Conservation (phyloP, 768 basidiomycete species). For the Tricholoma bakamatsutake region DNA sequence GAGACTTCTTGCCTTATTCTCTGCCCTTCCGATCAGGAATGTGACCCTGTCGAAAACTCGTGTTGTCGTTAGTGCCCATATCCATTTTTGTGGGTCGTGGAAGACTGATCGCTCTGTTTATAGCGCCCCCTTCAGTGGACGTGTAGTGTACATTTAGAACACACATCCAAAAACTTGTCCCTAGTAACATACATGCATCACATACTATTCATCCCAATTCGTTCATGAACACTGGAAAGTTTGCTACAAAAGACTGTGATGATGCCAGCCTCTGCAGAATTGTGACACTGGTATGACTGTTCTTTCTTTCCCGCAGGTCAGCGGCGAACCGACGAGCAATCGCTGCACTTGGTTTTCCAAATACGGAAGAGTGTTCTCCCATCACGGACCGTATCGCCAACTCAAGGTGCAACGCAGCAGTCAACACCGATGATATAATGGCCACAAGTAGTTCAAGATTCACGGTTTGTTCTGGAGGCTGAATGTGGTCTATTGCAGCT, state of each 20-base stretch:
- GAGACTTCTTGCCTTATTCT: slow-evolving; percentile 64
- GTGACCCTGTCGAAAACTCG: slow-evolving; percentile 62
- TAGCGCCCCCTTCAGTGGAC: slow-evolving; percentile 42
- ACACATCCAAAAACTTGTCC: not conserved
- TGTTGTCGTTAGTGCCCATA: slow-evolving; percentile 65
- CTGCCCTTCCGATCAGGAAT: slow-evolving; percentile 65
- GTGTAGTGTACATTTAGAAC: slow-evolving; percentile 21
- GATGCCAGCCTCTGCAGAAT: slow-evolving; percentile 58
- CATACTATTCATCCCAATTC: slow-evolving; percentile 24
- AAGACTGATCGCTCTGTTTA: slow-evolving; percentile 2
- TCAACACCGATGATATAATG: slow-evolving; percentile 59
- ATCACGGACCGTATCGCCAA: slow-evolving; percentile 54
- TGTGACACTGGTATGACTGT: slow-evolving; percentile 41
- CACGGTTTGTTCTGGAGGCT: slow-evolving; percentile 46
- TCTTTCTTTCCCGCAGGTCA: slow-evolving; percentile 50
- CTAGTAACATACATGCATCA: not conserved
- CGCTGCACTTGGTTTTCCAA: slow-evolving; percentile 58
- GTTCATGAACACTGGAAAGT: slow-evolving; percentile 63
- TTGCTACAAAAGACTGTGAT: slow-evolving; percentile 61
- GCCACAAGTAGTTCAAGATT: slow-evolving; percentile 60
- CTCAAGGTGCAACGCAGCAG: slow-evolving; percentile 65
- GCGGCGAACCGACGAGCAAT: slow-evolving; percentile 62
- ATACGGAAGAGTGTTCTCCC: slow-evolving; percentile 40
- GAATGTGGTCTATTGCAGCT: slow-evolving; percentile 46
- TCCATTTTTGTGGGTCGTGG: not conserved